phyloP scores from a whole-genome alignment of 495 filamentous ascomycete species.

The Penicillium pulvis region DNA sequence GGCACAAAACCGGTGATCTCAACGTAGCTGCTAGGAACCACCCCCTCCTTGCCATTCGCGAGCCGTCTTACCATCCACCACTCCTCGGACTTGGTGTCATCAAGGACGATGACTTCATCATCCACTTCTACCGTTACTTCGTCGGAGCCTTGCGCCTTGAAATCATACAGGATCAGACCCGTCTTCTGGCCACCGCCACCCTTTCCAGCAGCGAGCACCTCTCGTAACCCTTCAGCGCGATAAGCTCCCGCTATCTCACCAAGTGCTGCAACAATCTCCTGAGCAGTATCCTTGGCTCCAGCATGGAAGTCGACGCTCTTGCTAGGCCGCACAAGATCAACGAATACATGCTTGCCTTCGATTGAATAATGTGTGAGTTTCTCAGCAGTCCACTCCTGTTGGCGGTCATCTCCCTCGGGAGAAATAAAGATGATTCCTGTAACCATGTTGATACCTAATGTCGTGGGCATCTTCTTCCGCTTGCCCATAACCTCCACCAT shows the following conservation, averaged over 20 bases:
- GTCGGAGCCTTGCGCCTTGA: slow-evolving; percentile 93
- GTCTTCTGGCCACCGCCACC: slow-evolving; percentile 70
- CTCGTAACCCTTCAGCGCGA: slow-evolving; percentile 78
- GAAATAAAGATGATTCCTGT: slow-evolving; percentile 90
- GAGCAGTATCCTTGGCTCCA: slow-evolving; percentile 93
- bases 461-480: slow-evolving; percentile 96
- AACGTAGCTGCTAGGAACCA: slow-evolving; percentile 96
- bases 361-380: slow-evolving; percentile 93
- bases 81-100: slow-evolving; percentile 90
- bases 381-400: slow-evolving; percentile 91
- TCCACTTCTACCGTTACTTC: slow-evolving; percentile 90
- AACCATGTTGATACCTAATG: slow-evolving; percentile 82
- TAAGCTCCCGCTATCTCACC: slow-evolving; percentile 87
- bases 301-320: slow-evolving; percentile 97
- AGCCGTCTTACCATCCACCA: slow-evolving; percentile 96
- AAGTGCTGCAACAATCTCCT: slow-evolving; percentile 85
- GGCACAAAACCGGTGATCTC: slow-evolving; percentile 71
- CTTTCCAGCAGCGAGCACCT: slow-evolving; percentile 79
- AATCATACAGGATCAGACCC: slow-evolving; percentile 89
- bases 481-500: slow-evolving; percentile 93
- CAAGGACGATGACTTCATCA: slow-evolving; percentile 89
- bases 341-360: slow-evolving; percentile 96
- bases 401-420: slow-evolving; percentile 83
- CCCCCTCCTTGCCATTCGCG: slow-evolving; percentile 92
- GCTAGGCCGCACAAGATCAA: slow-evolving; percentile 87